Evolutionary conservation across 2,329 filamentous ascomycete species (phyloP).

Genomic region (Trichoderma lentiforme): DNA sequence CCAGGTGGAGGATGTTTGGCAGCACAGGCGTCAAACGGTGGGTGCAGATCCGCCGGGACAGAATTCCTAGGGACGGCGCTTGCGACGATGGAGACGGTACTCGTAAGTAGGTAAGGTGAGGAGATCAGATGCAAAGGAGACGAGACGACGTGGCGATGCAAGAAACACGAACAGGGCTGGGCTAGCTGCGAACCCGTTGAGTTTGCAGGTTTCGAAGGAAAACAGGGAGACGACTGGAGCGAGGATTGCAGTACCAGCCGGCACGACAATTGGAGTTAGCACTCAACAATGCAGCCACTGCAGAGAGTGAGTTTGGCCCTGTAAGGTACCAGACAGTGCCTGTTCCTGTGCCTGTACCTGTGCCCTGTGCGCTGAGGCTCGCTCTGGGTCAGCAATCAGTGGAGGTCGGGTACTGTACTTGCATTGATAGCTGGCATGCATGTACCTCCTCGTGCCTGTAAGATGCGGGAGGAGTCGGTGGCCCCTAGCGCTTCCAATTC

Average conservation of each 20-base stretch:
- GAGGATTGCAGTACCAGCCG: not conserved
- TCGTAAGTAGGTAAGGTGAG: not conserved
- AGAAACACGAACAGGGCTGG: not conserved
- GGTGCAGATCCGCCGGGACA: slow-evolving; percentile 13
- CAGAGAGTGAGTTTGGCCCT: not conserved
- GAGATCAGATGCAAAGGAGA: not conserved
- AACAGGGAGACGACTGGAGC: not conserved
- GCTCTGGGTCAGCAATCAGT: not conserved
- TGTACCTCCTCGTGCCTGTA: not conserved
- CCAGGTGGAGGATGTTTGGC: slow-evolving; percentile 4
- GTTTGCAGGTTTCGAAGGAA: not conserved
- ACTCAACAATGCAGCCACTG: not conserved
- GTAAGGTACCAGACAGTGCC: not conserved
- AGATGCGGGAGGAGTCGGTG: slow-evolving; percentile 4
- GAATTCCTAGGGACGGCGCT: slow-evolving; percentile 13
- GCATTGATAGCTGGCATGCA: not conserved
- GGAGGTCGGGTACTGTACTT: not conserved
- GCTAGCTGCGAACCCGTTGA: not conserved
- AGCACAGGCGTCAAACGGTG: not conserved
- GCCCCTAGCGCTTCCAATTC: not conserved
- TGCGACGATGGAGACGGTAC: not conserved
- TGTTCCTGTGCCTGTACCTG: not conserved
- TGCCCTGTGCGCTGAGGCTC: slow-evolving; percentile 4
- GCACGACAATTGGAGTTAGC: not conserved
- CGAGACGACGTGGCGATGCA: not conserved